Base-by-base conservation (phyloP, 768 basidiomycete genomes). In the Mycena pura region DNA sequence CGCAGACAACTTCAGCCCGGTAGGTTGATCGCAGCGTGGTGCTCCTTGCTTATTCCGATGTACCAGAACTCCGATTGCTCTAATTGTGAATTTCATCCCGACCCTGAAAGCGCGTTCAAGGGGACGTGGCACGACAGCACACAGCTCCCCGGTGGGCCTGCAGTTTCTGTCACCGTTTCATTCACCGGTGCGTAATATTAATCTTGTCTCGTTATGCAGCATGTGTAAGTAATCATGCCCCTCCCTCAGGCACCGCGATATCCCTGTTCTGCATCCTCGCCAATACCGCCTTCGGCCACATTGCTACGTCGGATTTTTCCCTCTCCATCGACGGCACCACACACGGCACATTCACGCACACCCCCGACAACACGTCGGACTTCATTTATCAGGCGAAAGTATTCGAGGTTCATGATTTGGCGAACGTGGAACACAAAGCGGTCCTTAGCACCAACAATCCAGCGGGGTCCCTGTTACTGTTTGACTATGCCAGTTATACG, bases 71-170 rank as follows among this genome's bases (percentile, higher is more conserved):
- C 60, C 1, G 39, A 55, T 19, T 55, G 53, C 25, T 1, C 53
- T 13, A 15, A 6, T 22, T 55, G 60, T 44, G 11, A 17, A 1
- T 9, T 62, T 6, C n/a, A 28, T 22, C 53, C 40, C 7, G 60
- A 62, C 27, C 60, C 53, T 6, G 6, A 39, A 15, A 9, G 25
- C 7, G 60, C 40, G 6, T 55, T 55, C 53, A n/a, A 62, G 3
- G 45, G 53, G 8, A 62, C 60, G 17, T 62, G 60, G 60, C 60
- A 62, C 21, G 60, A 61, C 29, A 47, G 60, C 39, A 54, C 60
- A n/a, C 60, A 61, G n/a, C n/a, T 48, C 5, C 21, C 39, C 1
- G 41, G 15, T 29, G 46, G 47, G 25, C n/a, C 47, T 2, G 11
- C 53, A 8, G 60, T 56, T 15, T 56, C 49, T 8, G 50, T 60